These are phyloP conservation scores for Septoria linicola DNA, from an alignment of 2,329 filamentous ascomycete species.

Conservation along the genomic window DNA sequence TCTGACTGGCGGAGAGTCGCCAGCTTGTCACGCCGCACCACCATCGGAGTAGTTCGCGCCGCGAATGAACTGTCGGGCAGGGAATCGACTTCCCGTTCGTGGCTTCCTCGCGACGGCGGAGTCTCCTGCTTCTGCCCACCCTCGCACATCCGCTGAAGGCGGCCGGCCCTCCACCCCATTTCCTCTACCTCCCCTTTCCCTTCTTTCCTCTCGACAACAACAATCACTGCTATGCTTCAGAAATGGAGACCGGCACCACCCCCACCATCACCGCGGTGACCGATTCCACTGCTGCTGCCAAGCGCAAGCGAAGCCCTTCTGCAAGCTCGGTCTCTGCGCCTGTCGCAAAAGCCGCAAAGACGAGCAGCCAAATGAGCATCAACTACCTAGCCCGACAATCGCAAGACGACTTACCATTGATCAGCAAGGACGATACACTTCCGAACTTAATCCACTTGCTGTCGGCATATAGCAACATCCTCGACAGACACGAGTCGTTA, in stretches of 20 bases:
- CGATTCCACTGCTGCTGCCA: constrained; percentile 38
- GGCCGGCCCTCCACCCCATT: background rate
- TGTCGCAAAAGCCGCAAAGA: constrained; percentile 45
- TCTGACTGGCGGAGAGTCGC: background rate
- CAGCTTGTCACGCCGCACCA: background rate
- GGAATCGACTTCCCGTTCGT: constrained; percentile 1
- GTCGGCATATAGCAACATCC: constrained; percentile 77
- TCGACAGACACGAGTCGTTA: constrained; percentile 82
- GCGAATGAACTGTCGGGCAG: background rate
- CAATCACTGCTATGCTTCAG: constrained; percentile 4
- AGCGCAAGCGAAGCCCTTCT: constrained; percentile 49
- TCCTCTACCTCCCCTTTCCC: constrained; percentile 7
- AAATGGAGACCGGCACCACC: constrained; percentile 16
- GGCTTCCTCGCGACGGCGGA: background rate
- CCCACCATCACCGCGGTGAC: constrained; percentile 10
- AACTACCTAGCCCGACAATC: constrained; percentile 66
- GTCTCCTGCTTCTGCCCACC: constrained; percentile 10
- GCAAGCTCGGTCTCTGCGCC: constrained; percentile 34
- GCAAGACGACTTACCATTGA: constrained; percentile 60
- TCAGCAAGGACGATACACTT: constrained; percentile 68
- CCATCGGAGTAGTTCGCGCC: background rate
- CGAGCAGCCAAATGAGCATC: constrained; percentile 62
- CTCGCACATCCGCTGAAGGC: background rate
- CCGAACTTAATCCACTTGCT: constrained; percentile 70
- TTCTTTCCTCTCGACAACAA: constrained; percentile 14